Evolutionary conservation across 768 basidiomycete genomes (phyloP).

Genomic region (Collybiopsis confluens): DNA sequence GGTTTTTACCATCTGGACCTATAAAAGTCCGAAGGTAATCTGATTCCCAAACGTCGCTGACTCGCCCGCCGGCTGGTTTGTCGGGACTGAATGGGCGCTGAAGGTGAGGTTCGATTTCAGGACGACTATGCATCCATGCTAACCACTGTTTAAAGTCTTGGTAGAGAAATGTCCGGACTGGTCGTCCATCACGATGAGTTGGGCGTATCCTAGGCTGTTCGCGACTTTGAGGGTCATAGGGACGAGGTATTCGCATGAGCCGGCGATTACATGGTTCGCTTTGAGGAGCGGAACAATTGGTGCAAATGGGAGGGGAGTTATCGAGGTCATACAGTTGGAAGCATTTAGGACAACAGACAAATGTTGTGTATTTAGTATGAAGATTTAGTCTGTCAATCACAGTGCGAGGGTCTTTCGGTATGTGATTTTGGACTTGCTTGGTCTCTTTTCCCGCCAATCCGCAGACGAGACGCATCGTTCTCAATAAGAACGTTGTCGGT

Average conservation of each 20-base stretch:
- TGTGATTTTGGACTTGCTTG: background rate
- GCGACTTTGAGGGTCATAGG: background rate
- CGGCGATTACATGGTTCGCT: constrained; percentile 14
- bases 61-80: constrained; percentile 1
- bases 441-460: background rate
- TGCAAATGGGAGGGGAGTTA: constrained; percentile 18
- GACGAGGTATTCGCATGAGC: no score
- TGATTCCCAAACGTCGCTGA: constrained; percentile 24
- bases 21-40: constrained; percentile 18
- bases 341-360: constrained; percentile 22
- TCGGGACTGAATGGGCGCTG: constrained; percentile 13
- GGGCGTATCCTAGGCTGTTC: no score
- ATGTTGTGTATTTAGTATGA: constrained; percentile 14
- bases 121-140: constrained; percentile 18
- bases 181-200: no score
- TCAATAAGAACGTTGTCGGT: background rate
- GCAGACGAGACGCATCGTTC: background rate
- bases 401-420: constrained; percentile 16
- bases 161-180: no score
- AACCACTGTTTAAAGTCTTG: constrained; percentile 26
- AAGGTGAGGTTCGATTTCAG: constrained; percentile 23
- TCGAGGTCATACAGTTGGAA: constrained; percentile 17
- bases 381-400: constrained; percentile 16
- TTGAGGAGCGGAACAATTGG: constrained; percentile 10
- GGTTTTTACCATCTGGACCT: constrained; percentile 22